Evolutionary conservation across 768 basidiomycete genomes (phyloP), one percentile per base, ranked within the genome.

Genomic region (Rhizopogon roseolus): DNA sequence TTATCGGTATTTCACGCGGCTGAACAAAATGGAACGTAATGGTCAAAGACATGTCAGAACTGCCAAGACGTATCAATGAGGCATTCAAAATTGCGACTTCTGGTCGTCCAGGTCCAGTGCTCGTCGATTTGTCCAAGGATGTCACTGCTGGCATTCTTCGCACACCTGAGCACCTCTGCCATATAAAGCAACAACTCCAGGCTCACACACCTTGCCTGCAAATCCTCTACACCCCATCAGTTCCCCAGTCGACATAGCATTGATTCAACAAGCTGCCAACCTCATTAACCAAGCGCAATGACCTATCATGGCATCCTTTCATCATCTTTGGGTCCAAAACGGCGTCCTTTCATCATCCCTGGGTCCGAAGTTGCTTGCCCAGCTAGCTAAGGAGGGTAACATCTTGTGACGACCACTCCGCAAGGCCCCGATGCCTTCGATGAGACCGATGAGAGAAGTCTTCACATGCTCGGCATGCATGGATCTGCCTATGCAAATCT

Each of bases 11-110:
- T 70, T 97, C 95, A 29, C 80, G 96, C 49, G 86, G 87, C 62
- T 99, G 97, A 75, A 98, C 97, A 25, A 99, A 98, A 70, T 98
- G 97, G 97, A 98, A 99, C 67, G 96, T 99, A 56, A 96, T 98
- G 94, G 92, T 98, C 49, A 98, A 98, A 71, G 95, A 95, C 65
- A 92, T 98, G 55, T 71, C 90, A 11, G 97, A 98, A 71, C 80
- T 98, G 3, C 97, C 97, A 14, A 77, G 96, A 41, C 81, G 97
- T 54, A 96, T 98, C 66, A 98, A 98, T 67, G 97, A 99, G 70
- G 97, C 97, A 0, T 98, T 99, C 83, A 97, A 98, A 71, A 98
- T 99, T 59, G 97, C 97, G 13, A 95, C 93, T 1, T 91, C 93
- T 6, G 97, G 97, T 1, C 85, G 97, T 28, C 97, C 97, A 1